A percentile compares a stretch with the other conserved stretches of the same genome.
Evolutionary conservation across 768 basidiomycete genomes (phyloP).

Genomic region (Lactifluus rugatus): DNA sequence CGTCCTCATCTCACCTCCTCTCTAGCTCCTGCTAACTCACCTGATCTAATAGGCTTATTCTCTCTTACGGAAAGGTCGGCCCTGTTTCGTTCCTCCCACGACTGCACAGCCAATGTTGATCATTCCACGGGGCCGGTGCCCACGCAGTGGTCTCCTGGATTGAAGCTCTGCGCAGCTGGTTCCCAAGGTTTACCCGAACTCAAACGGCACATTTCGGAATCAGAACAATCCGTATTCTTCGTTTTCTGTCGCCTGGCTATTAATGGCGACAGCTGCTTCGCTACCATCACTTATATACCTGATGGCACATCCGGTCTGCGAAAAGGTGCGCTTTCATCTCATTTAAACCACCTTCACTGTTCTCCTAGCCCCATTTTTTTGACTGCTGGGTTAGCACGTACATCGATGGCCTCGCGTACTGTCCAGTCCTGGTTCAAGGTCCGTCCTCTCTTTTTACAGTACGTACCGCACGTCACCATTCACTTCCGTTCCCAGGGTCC

Average conservation of each 20-base stretch:
- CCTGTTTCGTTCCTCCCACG: not conserved
- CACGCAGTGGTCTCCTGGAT: conserved; percentile 13
- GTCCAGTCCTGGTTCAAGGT: conserved; percentile 20
- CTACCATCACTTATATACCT: conserved; percentile 15
- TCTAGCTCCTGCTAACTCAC: not conserved
- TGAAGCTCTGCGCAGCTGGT: conserved; percentile 15
- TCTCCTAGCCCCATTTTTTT: not conserved
- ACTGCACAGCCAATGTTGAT: not conserved
- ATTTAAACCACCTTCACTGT: not conserved
- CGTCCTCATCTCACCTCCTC: not conserved
- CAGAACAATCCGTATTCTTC: conserved; percentile 11
- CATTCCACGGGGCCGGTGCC: not conserved
- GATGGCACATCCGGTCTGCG: conserved; percentile 15
- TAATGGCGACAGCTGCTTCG: not conserved
- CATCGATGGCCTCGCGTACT: conserved; percentile 11
- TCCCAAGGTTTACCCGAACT: conserved; percentile 17
- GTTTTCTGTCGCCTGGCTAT: conserved; percentile 10
- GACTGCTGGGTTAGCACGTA: conserved; percentile 6
- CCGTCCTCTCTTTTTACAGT: not conserved
- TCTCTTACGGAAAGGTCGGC: conserved; percentile 16
- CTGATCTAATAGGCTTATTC: conserved; percentile 5
- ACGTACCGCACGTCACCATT: not conserved
- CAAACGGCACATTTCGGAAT: not conserved
- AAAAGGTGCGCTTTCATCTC: conserved; percentile 3
- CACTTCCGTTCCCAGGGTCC: not conserved